Evolutionary conservation across 768 basidiomycete genomes (phyloP), one percentile per base, ranked within the genome.

Genomic region (Tulasnella sp.): DNA sequence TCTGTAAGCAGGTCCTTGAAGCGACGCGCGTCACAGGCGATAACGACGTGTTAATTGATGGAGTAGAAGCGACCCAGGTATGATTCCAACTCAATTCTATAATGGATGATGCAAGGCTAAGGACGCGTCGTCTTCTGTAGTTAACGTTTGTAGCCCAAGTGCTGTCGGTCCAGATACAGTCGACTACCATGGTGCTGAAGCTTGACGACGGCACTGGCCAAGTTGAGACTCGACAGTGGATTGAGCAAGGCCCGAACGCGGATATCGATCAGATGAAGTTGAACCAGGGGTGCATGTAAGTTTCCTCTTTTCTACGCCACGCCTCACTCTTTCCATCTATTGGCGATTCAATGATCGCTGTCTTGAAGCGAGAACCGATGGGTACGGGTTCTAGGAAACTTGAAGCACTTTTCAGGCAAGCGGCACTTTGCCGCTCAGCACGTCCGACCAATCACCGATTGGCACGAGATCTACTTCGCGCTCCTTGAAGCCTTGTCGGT

Each of bases 171-270:
- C 76, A 83, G 60, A 72, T 73, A 7, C 84, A 86, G 61, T 76
- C 87, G 2, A 97, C 93, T 1, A 92, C 93, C 65, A 80, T 79
- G 59, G 80, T 83, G 34, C 91, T 90, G 67, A 70, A 73, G 60
- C 73, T 99, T 3, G 87, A 92, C 60, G 94, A 99, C 68, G 91
- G 92, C 11, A 87, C 88, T 2, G 91, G 85, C 21, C 72, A 72
- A 44, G 79, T 87, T 19, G 86, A 89, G 66, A 84, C 82, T 22
- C 80, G 87, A 22, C 83, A 83, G 62, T 97, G 94, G 93, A 73
- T 83, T 9, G 89, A 92, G 64, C 75, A 81, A 10, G 75, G 74
- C 22, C 3, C 48, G 34, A 71, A 70, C 49, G 79, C 79, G 25
- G 82, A 83, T 3, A 80, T 82, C 30, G 73, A 73, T 1, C 73